Evolutionary conservation across 1,284 basidiomycete genomes (phyloP).

Genomic region (Sporisorium graminicola): DNA sequence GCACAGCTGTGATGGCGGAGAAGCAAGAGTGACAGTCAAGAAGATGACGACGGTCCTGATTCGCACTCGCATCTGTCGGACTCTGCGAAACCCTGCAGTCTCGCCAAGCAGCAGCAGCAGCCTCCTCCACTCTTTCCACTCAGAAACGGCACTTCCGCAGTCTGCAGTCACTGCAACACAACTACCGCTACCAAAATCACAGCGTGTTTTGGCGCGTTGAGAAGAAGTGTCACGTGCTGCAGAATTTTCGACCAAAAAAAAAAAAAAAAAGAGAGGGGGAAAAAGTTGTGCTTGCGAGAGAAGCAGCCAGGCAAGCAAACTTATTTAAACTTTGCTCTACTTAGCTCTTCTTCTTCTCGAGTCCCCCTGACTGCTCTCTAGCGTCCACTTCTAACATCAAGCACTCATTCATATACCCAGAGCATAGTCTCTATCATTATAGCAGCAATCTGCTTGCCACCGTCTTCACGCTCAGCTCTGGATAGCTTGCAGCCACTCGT

Average conservation of each 20-base stretch:
- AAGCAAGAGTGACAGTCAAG: neutral
- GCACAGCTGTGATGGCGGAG: neutral
- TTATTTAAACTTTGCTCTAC: slow-evolving; percentile 3
- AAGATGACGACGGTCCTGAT: neutral
- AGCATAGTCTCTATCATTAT: neutral
- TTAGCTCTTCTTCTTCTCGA: neutral
- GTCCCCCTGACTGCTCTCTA: slow-evolving; percentile 28
- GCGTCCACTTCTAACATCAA: slow-evolving; percentile 32
- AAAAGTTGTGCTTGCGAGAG: slow-evolving; percentile 2
- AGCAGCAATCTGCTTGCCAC: neutral
- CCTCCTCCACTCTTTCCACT: neutral
- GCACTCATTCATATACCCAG: slow-evolving; percentile 28
- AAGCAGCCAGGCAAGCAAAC: neutral
- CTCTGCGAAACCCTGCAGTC: slow-evolving; percentile 31
- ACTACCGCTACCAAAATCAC: neutral
- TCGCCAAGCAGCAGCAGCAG: neutral
- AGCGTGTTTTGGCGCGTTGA: slow-evolving; percentile 38
- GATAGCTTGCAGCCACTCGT: slow-evolving; percentile 5
- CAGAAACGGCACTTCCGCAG: too few species aligned
- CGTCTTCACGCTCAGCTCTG: slow-evolving; percentile 6
- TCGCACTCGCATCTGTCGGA: neutral
- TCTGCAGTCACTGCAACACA: neutral
- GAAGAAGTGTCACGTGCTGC: slow-evolving; percentile 22
- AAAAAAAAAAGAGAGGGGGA: slow-evolving; percentile 6
- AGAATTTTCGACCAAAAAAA: slow-evolving; percentile 4